phyloP scores from a whole-genome alignment of 352 stramenopile genomes.

The Peronospora belbahrii region DNA sequence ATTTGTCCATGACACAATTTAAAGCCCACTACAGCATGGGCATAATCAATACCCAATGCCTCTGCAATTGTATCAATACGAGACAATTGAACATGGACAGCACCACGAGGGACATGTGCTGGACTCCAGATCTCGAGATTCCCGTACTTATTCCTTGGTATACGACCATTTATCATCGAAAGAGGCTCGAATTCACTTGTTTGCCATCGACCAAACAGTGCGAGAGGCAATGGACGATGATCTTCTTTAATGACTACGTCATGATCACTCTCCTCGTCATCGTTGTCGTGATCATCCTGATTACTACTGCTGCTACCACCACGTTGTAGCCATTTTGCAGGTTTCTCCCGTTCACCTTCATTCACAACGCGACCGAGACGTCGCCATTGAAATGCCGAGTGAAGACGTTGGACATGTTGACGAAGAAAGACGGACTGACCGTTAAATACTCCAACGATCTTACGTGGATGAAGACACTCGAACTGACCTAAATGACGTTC shows the following conservation, averaged over 20 bases:
- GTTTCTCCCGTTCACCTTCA: conserved; percentile 39
- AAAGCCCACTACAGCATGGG: conserved; percentile 73
- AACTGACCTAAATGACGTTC: conserved; percentile 55
- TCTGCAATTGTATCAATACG: conserved; percentile 56
- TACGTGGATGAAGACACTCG: conserved; percentile 67
- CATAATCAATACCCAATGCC: conserved; percentile 73
- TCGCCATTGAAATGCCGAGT: conserved; percentile 63
- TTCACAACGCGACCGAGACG: conserved; percentile 56
- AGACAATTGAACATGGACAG: conserved; percentile 53
- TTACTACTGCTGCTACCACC: conserved; percentile 2
- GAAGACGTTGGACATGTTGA: conserved; percentile 43
- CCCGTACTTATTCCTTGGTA: conserved; percentile 83
- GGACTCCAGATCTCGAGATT: conserved; percentile 85
- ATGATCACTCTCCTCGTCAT: no score
- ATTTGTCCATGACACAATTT: conserved; percentile 57
- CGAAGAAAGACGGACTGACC: conserved; percentile 64
- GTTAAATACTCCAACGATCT: conserved; percentile 69
- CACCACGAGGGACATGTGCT: conserved; percentile 46
- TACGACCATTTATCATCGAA: conserved; percentile 40
- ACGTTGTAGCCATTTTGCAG: conserved; percentile 42
- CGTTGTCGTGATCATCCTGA: conserved; percentile 18
- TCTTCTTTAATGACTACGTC: no score
- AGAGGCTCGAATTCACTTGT: conserved; percentile 48
- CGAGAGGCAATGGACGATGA: no score
- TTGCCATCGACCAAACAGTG: conserved; percentile 76